These are phyloP conservation scores for Capsella bursapastoris DNA, from an alignment of 345 rosid genomes.

Conservation along the genomic window DNA sequence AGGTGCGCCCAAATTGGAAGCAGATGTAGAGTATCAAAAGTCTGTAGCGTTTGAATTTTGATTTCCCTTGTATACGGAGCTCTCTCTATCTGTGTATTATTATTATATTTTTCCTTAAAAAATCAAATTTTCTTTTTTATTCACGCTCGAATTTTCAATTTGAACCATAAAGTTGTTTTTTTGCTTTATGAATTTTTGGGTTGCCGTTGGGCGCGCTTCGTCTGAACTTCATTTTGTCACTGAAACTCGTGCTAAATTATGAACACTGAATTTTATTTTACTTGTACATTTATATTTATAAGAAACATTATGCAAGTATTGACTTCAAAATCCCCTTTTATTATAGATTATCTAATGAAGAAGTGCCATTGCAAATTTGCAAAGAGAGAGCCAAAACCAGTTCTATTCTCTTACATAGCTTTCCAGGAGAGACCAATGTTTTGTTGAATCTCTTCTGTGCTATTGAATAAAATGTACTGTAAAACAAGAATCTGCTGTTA, in stretches of 20 bases:
- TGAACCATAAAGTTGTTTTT: conserved; percentile 36
- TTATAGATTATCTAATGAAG: not conserved
- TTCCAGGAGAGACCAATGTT: not conserved
- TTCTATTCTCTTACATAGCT: conserved; percentile 13
- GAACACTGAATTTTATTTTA: too few species aligned
- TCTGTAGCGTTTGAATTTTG: conserved; percentile 39
- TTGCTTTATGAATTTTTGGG: not conserved
- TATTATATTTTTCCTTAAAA: not conserved
- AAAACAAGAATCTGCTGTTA: conserved; percentile 12
- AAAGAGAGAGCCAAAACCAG: not conserved
- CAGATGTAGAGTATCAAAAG: conserved; percentile 26
- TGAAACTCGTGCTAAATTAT: too few species aligned
- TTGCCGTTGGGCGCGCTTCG: conserved; percentile 8
- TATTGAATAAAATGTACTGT: not conserved
- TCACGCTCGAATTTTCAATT: conserved; percentile 13
- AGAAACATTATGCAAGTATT: too few species aligned
- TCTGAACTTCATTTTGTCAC: too few species aligned
- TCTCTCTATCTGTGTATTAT: not conserved
- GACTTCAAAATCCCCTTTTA: too few species aligned
- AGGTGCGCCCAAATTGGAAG: conserved; percentile 27
- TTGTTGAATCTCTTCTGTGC: not conserved
- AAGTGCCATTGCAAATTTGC: not conserved
- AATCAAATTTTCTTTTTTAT: conserved; percentile 7
- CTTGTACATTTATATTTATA: too few species aligned
- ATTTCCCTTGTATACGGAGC: conserved; percentile 31